phyloP scores from a whole-genome alignment of 202 grass and related monocot species.

The Hordeum pubiflorum region DNA sequence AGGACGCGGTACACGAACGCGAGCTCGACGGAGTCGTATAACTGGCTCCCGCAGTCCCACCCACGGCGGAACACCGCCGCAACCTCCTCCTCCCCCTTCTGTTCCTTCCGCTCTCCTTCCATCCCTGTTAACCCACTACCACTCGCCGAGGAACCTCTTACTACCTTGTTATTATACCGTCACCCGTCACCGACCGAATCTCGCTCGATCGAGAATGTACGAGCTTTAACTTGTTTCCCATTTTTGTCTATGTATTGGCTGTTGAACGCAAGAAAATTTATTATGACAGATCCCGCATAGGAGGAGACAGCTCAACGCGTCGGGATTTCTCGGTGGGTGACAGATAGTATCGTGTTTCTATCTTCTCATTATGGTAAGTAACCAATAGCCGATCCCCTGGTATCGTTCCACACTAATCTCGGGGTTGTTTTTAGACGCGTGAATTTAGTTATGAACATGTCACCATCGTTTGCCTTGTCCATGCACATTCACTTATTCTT shows the following conservation, averaged over 20 bases:
- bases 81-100: neutral
- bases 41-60: conserved; percentile 64
- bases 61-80: neutral
- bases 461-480: neutral
- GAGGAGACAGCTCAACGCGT: neutral
- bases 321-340: neutral
- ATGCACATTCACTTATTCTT: neutral
- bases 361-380: conserved; percentile 20
- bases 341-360: neutral
- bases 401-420: neutral
- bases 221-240: neutral
- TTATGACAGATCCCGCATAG: neutral
- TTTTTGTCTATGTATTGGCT: neutral
- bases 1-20: conserved; percentile 41
- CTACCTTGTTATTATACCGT: neutral
- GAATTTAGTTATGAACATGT: neutral
- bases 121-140: neutral
- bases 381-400: neutral
- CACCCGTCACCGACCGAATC: neutral
- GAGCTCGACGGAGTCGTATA: conserved; percentile 70
- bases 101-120: neutral
- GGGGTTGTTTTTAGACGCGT: neutral
- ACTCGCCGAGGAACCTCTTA: neutral
- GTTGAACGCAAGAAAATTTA: neutral
- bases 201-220: neutral